phyloP scores from a whole-genome alignment of 768 basidiomycete genomes.

The Cubamyces sp. region DNA sequence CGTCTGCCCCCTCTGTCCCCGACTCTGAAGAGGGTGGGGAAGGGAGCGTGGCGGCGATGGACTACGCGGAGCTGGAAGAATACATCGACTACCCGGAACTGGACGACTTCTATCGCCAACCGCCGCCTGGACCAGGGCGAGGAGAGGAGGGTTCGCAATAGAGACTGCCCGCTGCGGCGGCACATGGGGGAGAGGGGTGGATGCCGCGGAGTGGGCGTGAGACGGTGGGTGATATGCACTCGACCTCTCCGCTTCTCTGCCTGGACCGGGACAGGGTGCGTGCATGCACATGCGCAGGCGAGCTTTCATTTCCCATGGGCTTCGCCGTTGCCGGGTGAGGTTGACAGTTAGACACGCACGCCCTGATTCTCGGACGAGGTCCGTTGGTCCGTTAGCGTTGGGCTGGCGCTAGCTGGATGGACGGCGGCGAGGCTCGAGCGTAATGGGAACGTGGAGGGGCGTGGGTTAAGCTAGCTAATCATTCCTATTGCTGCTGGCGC shows the following conservation, averaged over 20 bases:
- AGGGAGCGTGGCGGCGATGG: conserved; percentile 9
- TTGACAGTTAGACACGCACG: conserved; percentile 21
- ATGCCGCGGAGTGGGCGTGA: conserved; percentile 14
- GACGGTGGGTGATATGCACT: conserved; percentile 12
- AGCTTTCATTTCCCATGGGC: conserved; percentile 22
- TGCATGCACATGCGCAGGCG: neutral
- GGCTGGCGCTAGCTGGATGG: neutral
- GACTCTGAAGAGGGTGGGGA: conserved; percentile 18
- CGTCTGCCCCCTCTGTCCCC: conserved; percentile 24
- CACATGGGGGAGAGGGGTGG: conserved; percentile 4
- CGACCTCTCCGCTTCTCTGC: conserved; percentile 10
- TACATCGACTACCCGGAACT: neutral
- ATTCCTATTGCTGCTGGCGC: neutral
- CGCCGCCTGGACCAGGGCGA: conserved; percentile 11
- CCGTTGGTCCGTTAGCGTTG: conserved; percentile 19
- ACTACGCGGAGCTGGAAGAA: conserved; percentile 10
- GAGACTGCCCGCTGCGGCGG: neutral
- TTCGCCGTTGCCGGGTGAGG: conserved; percentile 24
- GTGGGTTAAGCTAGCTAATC: conserved; percentile 13
- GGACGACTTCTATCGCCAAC: neutral
- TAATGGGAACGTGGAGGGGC: neutral
- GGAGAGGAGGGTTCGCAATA: conserved; percentile 13
- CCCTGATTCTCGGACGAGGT: conserved; percentile 4
- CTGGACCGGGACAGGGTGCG: conserved; percentile 14
- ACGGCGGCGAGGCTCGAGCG: neutral